Evolutionary conservation across 805 yeast species (phyloP).

Genomic region (Zygotorulaspora sp.): DNA sequence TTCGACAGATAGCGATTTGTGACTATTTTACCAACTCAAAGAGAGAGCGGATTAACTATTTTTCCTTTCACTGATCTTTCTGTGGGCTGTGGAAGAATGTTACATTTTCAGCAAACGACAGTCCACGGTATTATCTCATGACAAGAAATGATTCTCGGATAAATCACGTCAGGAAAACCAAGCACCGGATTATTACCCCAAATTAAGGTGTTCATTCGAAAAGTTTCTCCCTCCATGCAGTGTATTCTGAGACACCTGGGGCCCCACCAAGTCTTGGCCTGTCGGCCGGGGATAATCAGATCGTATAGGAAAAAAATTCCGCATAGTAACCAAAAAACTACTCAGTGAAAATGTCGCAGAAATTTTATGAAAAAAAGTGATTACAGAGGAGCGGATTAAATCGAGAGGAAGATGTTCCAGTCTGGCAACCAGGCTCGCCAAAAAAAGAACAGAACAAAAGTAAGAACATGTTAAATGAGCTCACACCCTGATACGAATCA

Average conservation of each 20-base stretch:
- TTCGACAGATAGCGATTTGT: no score
- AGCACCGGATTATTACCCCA: no score
- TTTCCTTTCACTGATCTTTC: not conserved
- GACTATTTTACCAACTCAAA: no score
- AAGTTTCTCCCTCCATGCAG: not conserved
- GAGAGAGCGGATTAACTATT: no score
- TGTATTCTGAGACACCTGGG: not conserved
- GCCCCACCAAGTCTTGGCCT: not conserved
- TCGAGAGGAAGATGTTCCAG: not conserved
- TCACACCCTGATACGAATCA: no score
- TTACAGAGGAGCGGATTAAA: slow-evolving; percentile 1
- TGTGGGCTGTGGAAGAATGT: not conserved
- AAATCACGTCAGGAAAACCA: not conserved
- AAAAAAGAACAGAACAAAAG: no score
- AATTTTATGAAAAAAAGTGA: not conserved
- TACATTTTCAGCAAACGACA: not conserved
- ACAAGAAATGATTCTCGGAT: not conserved
- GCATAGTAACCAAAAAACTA: slow-evolving; percentile 1
- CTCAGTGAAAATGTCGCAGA: not conserved
- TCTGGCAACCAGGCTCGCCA: not conserved
- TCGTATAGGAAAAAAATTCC: no score
- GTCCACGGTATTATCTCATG: no score
- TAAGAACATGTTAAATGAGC: no score
- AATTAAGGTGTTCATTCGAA: not conserved
- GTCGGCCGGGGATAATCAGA: no score